phyloP scores from a whole-genome alignment of 2,329 filamentous ascomycete species.

The Fusarium albosuccineum region DNA sequence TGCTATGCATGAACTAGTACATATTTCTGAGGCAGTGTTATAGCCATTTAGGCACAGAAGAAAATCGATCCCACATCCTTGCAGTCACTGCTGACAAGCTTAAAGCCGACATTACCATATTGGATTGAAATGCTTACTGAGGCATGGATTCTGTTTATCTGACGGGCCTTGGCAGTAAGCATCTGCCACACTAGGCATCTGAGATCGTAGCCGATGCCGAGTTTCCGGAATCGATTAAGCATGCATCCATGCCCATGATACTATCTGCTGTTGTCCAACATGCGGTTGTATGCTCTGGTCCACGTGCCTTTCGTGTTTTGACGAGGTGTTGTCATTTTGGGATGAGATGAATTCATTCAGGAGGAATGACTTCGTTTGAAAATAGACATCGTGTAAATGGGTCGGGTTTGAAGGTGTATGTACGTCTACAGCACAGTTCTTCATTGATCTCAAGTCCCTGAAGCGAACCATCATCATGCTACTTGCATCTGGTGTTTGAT shows the following conservation, averaged over 20 bases:
- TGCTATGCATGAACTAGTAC: neutral
- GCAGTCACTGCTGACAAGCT: neutral
- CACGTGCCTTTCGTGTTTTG: neutral
- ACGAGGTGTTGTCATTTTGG: neutral
- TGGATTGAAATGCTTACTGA: slow-evolving; percentile 1
- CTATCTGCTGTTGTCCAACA: neutral
- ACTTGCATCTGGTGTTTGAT: neutral
- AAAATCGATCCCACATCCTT: neutral
- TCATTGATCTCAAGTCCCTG: neutral
- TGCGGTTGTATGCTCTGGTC: neutral
- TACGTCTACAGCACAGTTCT: neutral
- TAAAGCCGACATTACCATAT: neutral
- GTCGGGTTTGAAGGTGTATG: neutral
- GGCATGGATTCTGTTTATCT: neutral
- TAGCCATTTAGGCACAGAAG: neutral
- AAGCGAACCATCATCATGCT: neutral
- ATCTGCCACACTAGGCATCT: neutral
- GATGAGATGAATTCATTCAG: neutral
- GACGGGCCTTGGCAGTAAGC: slow-evolving; percentile 1
- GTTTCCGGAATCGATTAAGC: neutral
- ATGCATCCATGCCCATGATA: neutral
- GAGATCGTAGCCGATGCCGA: neutral
- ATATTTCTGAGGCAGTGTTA: neutral
- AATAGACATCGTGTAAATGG: neutral
- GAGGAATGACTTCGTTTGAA: neutral